Evolutionary conservation across 257 asterid species (phyloP).

Genomic region (Solanum bukasovii): DNA sequence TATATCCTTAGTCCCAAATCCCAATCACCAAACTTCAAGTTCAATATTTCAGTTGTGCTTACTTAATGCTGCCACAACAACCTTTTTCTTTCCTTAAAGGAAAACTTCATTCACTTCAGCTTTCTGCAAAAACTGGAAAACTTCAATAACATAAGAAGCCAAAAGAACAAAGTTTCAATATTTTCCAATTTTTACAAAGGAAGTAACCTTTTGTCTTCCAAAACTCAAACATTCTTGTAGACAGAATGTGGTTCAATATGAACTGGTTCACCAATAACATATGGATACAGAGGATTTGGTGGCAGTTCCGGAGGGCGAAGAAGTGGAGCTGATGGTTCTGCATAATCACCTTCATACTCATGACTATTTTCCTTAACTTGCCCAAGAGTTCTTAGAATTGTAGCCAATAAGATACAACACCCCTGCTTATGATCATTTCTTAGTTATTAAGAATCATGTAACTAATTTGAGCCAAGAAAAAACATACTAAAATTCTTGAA

Average conservation of each 20-base stretch:
- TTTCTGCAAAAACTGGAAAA: neutral
- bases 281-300: conserved; percentile 3
- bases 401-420: conserved; percentile 31
- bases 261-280: conserved; percentile 9
- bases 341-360: neutral
- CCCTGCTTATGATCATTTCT: conserved; percentile 25
- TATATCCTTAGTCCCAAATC: neutral
- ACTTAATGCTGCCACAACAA: neutral
- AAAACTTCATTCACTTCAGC: neutral
- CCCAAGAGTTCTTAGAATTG: conserved; percentile 24
- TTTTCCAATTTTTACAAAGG: neutral
- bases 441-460: neutral
- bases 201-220: neutral
- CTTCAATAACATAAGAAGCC: neutral
- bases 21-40: neutral
- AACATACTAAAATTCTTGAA: neutral
- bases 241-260: neutral
- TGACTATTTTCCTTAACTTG: neutral
- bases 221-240: neutral
- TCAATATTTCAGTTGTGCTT: neutral
- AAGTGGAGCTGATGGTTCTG: conserved; percentile 14
- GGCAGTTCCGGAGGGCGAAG: conserved; percentile 2
- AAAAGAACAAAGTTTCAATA: neutral
- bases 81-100: neutral
- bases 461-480: neutral